Conservation (phyloP, 257 asterid species). For the Parsonsia alboflavescens region DNA sequence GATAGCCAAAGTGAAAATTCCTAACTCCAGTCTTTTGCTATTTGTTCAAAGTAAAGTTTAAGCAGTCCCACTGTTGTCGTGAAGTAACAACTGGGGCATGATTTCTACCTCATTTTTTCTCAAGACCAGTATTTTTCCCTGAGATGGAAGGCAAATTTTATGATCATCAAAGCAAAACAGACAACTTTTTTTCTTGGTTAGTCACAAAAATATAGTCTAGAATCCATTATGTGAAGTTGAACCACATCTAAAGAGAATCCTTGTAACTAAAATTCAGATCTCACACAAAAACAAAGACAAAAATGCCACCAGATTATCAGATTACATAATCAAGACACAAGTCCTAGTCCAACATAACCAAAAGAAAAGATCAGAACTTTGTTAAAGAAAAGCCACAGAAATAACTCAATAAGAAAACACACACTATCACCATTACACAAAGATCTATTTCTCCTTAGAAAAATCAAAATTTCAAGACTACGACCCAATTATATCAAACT, state of each 20-base stretch:
- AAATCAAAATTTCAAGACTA: background rate
- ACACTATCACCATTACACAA: background rate
- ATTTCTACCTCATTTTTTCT: background rate
- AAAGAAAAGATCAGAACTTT: background rate
- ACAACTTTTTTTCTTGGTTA: background rate
- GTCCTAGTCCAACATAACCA: background rate
- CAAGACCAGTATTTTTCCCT: background rate
- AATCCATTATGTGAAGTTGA: background rate
- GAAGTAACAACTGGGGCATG: background rate
- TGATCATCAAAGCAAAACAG: background rate
- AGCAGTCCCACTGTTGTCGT: background rate
- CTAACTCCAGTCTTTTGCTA: background rate
- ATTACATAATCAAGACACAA: background rate
- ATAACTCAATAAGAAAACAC: background rate
- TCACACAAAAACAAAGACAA: background rate
- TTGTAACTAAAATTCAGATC: background rate
- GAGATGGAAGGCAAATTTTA: background rate
- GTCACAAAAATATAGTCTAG: background rate
- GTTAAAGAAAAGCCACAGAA: background rate
- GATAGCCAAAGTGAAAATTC: background rate
- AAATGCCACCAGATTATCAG: background rate
- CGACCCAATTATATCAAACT: background rate
- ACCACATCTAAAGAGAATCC: background rate
- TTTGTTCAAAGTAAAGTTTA: background rate
- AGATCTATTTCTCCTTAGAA: background rate